Percentiles rank a stretch among this genome's conserved stretches.
Evolutionary conservation across 176 grass and related monocot genomes (phyloP).

Genomic region (Triticum dicoccoides): DNA sequence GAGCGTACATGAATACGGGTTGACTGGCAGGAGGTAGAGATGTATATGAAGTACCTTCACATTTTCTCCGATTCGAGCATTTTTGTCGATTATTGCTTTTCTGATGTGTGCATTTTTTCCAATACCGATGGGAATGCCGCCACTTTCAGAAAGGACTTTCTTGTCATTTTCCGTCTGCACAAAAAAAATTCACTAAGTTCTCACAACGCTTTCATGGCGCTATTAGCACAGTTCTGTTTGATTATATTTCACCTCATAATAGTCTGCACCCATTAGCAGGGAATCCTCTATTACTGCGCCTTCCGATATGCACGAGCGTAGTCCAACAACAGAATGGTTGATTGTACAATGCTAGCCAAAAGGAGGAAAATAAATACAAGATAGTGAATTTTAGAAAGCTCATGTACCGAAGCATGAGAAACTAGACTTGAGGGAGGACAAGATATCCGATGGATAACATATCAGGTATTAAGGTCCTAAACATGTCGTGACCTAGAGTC

Average conservation of each 20-base stretch:
- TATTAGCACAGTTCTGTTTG: conserved; percentile 1
- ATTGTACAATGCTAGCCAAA: conserved; percentile 77
- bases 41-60: conserved; percentile 60
- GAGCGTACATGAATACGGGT: not conserved
- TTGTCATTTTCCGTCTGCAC: conserved; percentile 80
- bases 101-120: conserved; percentile 86
- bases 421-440: not conserved
- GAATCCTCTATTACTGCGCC: conserved; percentile 90
- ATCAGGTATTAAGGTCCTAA: not conserved
- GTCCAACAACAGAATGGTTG: conserved; percentile 87
- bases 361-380: not conserved
- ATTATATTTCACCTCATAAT: conserved; percentile 76
- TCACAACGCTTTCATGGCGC: not conserved
- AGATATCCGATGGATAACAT: not conserved
- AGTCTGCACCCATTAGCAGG: conserved; percentile 95
- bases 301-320: conserved; percentile 92
- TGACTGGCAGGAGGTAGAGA: not conserved
- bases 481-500: not conserved
- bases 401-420: not conserved
- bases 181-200: conserved; percentile 12
- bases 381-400: not conserved
- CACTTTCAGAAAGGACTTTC: conserved; percentile 59
- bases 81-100: conserved; percentile 97
- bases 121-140: conserved; percentile 86
- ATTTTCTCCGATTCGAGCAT: conserved; percentile 95